Percentiles rank a stretch among this genome's conserved stretches.
Conservation (phyloP, 1,139 yeast genomes). For the Sugiyamaella japonica region DNA sequence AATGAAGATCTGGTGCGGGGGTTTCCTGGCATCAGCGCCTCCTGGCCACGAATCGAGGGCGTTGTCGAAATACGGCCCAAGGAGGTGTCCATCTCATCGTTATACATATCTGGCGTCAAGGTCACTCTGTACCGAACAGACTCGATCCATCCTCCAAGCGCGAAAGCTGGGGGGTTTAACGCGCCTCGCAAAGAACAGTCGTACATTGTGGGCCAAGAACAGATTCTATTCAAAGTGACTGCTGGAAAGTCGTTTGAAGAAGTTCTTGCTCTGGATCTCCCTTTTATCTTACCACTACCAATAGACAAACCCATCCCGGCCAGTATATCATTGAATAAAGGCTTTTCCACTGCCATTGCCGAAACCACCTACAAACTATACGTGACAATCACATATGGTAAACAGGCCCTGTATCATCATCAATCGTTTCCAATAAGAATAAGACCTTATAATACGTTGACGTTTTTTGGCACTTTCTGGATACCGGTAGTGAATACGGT, state of each 20-base stretch:
- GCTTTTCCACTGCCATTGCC: constrained; percentile 25
- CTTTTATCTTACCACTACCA: constrained; percentile 43
- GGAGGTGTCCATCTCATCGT: constrained; percentile 27
- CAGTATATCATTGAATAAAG: constrained; percentile 39
- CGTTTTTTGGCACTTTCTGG: constrained; percentile 43
- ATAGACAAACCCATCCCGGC: constrained; percentile 41
- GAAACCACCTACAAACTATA: constrained; percentile 41
- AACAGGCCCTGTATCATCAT: constrained; percentile 32
- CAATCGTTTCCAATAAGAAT: constrained; percentile 41
- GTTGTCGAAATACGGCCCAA: constrained; percentile 41
- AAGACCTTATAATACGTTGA: constrained; percentile 43
- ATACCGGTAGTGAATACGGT: constrained; percentile 36
- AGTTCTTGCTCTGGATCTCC: constrained; percentile 42
- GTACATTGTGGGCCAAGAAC: constrained; percentile 39
- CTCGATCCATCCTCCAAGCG: constrained; percentile 39
- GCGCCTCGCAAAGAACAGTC: constrained; percentile 41
- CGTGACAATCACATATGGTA: constrained; percentile 36
- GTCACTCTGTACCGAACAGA: constrained; percentile 46
- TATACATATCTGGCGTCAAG: constrained; percentile 36
- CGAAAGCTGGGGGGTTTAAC: constrained; percentile 37
- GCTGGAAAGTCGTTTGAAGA: constrained; percentile 32
- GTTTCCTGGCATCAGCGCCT: constrained; percentile 46
- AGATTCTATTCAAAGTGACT: constrained; percentile 33
- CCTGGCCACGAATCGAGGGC: constrained; percentile 46
- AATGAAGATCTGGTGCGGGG: constrained; percentile 46